Base-by-base conservation (phyloP, 2,329 filamentous ascomycete genomes). In the Coniochaeta sp. region DNA sequence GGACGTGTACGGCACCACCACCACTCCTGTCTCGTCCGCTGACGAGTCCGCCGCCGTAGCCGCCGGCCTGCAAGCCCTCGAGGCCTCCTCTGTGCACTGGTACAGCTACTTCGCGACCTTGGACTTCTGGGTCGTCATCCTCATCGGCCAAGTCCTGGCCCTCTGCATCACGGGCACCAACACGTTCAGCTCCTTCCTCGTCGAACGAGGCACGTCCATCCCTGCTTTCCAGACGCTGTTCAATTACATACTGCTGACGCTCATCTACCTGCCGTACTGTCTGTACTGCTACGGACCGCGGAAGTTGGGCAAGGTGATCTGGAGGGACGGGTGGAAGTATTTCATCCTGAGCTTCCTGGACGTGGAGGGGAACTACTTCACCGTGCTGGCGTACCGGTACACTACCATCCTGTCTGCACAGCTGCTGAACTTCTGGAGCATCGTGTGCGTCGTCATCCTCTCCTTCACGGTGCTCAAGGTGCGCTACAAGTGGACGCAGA, bases 341-440 rank as follows among this genome's bases (percentile, higher is more conserved):
- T 79, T 95, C 61, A 89, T 96, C 68, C 82, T 99, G 55, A 84
- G 88, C 50, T 96, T 97, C 69, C 80, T 94, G 60, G 94, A 99
- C 65, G 92, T 97, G 48, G 82, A 96, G 71, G 94, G 94, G 55
- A 99, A 99, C 73, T 99, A 96, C 76, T 97, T 97, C 67, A 91
- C 91, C 62, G 92, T 99, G 49, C 79, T 96, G 48, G 94, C 92
- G 5, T 99, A 97, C 74, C 81, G 87, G 54, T 84, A 95, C 75
- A 96, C 92, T 51, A 96, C 91, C 63, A 86, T 96, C 60, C 79
- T 97, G 48, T 94, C 87, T 18, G 91, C 91, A 14, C 91, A 97
- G 76, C 80, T 99, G 50, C 90, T 99, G 72, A 96, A 96, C 77
- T 97, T 97, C 74, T 97, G 92, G 92, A 89, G 91, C 60, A 97